Base-by-base conservation (phyloP, 495 filamentous ascomycete species). In the Penicillium herquei region DNA sequence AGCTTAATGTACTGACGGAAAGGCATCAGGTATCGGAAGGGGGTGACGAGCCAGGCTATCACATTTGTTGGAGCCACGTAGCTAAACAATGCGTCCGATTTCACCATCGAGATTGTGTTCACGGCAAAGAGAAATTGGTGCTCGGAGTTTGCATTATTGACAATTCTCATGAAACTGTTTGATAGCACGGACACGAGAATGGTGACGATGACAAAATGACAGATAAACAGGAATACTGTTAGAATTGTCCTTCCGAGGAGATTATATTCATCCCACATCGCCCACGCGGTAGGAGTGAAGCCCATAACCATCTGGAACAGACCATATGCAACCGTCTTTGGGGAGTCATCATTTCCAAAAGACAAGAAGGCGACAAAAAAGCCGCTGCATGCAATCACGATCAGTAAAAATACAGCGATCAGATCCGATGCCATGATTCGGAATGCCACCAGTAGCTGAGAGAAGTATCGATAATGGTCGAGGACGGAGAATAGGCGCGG, bases 251-350 rank as follows among this genome's bases (percentile, higher is more conserved):
- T 89, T 3, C 91, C 93, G 42, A 96, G 73, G 41, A 81, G 62
- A 63, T 90, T 92, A 59, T 92, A 96, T 13, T 85, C 81, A 10
- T 81, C 78, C 92, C 91, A 96, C 54, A 78, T 75, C 10, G 80
- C 69, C 78, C 88, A 88, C 40, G 87, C 88, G 31, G 88, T 85
- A 13, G 88, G 88, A 0, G 87, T 90, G 58, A 89, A 95, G 5
- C 90, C 90, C 88, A 96, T 91, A 16, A 96, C 66, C 54, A 96
- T 91, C 71, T 96, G 92, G 62, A 96, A 96, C n/a, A 96, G 69
- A 10, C 78, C 80, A 70, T 93, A 97, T 13, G 89, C 89, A n/a
- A 94, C 83, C 33, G 80, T 82, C 2, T 70, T 74, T 5, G 75
- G 69, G 7, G 88, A 84, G 78, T 85, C 52, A 78, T 77, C 82